Base-by-base conservation (phyloP, 495 filamentous ascomycete species). In the Xylaria scruposa region DNA sequence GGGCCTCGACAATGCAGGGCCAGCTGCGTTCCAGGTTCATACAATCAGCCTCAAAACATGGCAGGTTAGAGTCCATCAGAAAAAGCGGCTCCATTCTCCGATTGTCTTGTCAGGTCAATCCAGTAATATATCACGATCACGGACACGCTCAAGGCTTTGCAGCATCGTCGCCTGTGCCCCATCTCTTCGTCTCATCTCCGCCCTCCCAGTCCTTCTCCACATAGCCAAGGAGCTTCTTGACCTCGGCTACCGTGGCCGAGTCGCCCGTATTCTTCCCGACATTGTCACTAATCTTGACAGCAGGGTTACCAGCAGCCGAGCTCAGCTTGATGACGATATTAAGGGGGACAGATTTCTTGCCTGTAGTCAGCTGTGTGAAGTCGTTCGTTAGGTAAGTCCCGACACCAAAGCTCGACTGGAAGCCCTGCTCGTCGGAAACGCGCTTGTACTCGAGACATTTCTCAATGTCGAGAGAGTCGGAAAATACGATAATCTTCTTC, bases 311-410 rank as follows among this genome's bases (percentile, higher is more conserved):
- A 26, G 84, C 89, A 0, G 94, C 96, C 15, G 92, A 93, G 66
- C 91, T 90, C 59, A 99, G 87, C 83, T 99, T 99, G 83, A 99
- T 97, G 73, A 99, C 96, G 73, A 99, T 99, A 74, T 99, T 99
- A 21, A 99, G 86, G 0, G 96, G 96, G n/a, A 89, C 88, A 7
- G 94, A 97, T 80, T 97, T 98, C 77, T 90, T 88, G 31, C 89
- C 89, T 6, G 88, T 90, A 21, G 85, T 88, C 49, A 84, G 80
- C 72, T 92, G 88, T 9, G 78, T 80, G 80, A 94, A 99, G 80
- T 99, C 96, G 79, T 98, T 97, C 12, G 95, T 99, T 66, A 99
- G 89, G 81, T 93, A 98, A 0, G 96, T 99, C 1, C 96, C 96
- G 21, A 99, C 91, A 42, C 96, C 96, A 82, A 99, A 99, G 0